These are phyloP conservation scores for Floccularia luteovirens DNA, from an alignment of 768 basidiomycete species.

Conservation along the genomic window DNA sequence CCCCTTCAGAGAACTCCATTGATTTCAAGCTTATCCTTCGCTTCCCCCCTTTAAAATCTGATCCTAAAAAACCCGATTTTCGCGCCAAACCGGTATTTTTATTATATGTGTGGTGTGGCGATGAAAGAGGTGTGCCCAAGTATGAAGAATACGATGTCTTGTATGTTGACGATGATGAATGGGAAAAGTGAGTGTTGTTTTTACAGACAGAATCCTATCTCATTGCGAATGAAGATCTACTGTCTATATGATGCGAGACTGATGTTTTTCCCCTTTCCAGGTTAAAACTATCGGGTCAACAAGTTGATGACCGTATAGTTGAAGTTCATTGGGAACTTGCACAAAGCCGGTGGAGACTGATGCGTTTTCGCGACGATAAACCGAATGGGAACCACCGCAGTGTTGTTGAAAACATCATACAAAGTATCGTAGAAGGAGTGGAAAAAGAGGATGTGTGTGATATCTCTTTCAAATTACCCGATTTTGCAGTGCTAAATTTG, in stretches of 20 bases:
- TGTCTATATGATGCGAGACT: slow-evolving; percentile 4
- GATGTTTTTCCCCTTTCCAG: slow-evolving; percentile 28
- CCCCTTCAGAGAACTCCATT: slow-evolving; percentile 94
- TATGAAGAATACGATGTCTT: slow-evolving; percentile 86
- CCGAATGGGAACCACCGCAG: slow-evolving; percentile 81
- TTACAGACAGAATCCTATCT: slow-evolving; percentile 10
- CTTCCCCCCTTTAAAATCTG: slow-evolving; percentile 61
- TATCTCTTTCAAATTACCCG: too few relatives aligned
- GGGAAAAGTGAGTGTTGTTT: slow-evolving; percentile 68
- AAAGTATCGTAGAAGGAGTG: slow-evolving; percentile 91
- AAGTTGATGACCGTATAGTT: slow-evolving; percentile 88
- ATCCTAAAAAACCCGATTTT: slow-evolving; percentile 65
- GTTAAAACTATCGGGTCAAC: slow-evolving; percentile 77
- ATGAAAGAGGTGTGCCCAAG: slow-evolving; percentile 37
- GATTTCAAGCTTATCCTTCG: slow-evolving; percentile 96
- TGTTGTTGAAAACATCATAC: slow-evolving; percentile 83
- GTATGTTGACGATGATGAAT: slow-evolving; percentile 82
- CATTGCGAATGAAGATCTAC: slow-evolving; percentile 5
- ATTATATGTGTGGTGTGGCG: slow-evolving; percentile 79
- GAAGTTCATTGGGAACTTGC: slow-evolving; percentile 86
- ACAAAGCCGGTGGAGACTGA: slow-evolving; percentile 72
- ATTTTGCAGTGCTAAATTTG: not conserved
- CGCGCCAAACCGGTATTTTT: slow-evolving; percentile 81
- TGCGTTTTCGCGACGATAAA: slow-evolving; percentile 95
- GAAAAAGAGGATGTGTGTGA: slow-evolving; percentile 76